Evolutionary conservation across 2,329 filamentous ascomycete species (phyloP).

Genomic region (Penicillium freii): DNA sequence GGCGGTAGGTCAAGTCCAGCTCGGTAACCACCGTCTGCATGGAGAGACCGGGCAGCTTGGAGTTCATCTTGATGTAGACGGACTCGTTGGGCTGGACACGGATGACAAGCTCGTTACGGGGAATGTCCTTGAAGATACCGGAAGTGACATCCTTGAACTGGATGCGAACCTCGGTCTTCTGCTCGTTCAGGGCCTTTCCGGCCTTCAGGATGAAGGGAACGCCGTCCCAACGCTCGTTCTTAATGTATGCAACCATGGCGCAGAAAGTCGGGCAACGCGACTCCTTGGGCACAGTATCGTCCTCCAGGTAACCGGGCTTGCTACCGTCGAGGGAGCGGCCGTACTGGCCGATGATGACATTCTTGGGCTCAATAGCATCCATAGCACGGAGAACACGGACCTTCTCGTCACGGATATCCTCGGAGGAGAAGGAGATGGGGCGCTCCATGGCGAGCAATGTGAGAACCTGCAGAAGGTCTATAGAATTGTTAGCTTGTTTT

Average conservation of each 20-base stretch:
- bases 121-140: conserved; percentile 99
- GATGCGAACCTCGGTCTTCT: conserved; percentile 98
- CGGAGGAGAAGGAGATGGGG: conserved; percentile 94
- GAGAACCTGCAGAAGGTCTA: conserved; percentile 86
- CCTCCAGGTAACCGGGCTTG: conserved; percentile 98
- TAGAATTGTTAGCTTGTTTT: not conserved
- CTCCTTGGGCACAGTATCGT: conserved; percentile 95
- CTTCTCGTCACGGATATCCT: conserved; percentile 98
- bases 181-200: conserved; percentile 97
- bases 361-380: conserved; percentile 94
- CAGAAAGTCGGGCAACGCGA: conserved; percentile 98
- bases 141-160: conserved; percentile 99
- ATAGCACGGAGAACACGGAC: conserved; percentile 91
- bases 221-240: conserved; percentile 99
- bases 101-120: conserved; percentile 97
- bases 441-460: conserved; percentile 97
- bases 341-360: conserved; percentile 99
- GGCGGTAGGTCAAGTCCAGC: conserved; percentile 94
- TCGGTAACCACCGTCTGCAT: conserved; percentile 99
- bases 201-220: conserved; percentile 99
- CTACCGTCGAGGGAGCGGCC: conserved; percentile 92
- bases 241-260: conserved; percentile 95
- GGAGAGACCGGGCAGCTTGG: conserved; percentile 93
- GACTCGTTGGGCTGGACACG: conserved; percentile 99
- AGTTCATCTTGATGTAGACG: conserved; percentile 99